Percentiles rank a stretch among this genome's conserved stretches.
These are phyloP conservation scores for Erythrophleum ivorense DNA, from an alignment of 331 rosid species.

Conservation along the genomic window DNA sequence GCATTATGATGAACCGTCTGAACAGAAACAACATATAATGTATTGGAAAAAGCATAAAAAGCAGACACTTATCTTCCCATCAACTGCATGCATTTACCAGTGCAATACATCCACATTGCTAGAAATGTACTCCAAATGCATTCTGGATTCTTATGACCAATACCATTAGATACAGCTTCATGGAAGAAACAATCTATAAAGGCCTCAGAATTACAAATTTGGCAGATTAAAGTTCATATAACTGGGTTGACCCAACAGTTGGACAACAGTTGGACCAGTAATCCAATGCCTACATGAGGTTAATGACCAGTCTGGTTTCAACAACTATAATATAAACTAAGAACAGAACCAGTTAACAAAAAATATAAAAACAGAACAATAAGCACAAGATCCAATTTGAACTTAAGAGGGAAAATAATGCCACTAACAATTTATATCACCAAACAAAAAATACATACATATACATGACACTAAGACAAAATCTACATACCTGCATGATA, in stretches of 20 bases:
- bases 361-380: background rate
- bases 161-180: background rate
- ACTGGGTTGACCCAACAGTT: background rate
- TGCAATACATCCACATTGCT: background rate
- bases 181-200: background rate
- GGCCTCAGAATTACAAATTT: background rate
- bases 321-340: background rate
- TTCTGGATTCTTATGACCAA: background rate
- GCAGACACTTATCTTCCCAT: background rate
- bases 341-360: background rate
- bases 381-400: background rate
- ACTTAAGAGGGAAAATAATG: background rate
- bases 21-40: background rate
- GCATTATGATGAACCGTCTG: slow-evolving; percentile 95
- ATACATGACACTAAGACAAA: background rate
- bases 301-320: background rate
- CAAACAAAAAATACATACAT: background rate
- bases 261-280: background rate
- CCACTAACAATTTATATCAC: background rate
- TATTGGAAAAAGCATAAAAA: background rate
- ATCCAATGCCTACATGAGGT: background rate
- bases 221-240: background rate
- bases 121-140: background rate
- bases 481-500: slow-evolving; percentile 69
- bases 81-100: background rate